Evolutionary conservation across 345 rosid species (phyloP), one percentile per base, ranked within the genome.

Genomic region (Carallia pectinifolia): DNA sequence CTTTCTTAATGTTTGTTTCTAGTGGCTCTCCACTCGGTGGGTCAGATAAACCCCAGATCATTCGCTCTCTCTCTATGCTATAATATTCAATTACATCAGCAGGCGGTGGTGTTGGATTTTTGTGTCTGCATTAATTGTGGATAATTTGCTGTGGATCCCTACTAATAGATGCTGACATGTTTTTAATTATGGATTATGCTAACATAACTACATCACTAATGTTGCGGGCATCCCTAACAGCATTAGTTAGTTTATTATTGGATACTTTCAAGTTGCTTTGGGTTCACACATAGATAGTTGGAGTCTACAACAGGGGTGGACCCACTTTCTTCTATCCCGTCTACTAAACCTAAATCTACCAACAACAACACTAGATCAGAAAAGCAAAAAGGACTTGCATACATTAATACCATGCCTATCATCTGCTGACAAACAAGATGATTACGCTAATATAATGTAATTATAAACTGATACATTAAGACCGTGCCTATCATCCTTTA

Each of bases 11-110:
- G 16, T 38, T n/a, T 12, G 58, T 68, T 65, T 53, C 68, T 58
- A 71, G 55, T 71, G 82, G 76, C 19, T 31, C 40, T 71, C 67
- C 58, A 67, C 60, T 56, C 37, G 40, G 62, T 62, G 56, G 37
- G 62, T 61, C 60, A 36, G 72, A 40, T 17, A 77, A 50, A 72
- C 55, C 55, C 7, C 55, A 17, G 27, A 47, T 31, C 23, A 50
- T 47, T 12, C 33, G 30, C 16, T 29, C 71, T 55, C 30, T 56
- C 34, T 27, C 60, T 9, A 1, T 0, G n/a, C 15, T 56, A 13
- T 4, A 27, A 56, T 27, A 15, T 4, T 8, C 33, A 27, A 56
- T 27, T 56, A 56, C 33, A 19, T 19, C 31, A 19, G 60, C 60
- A 27, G 50, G 10, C 17, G 17, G 50, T 12, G 16, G 16, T 44